Evolutionary conservation across 2,329 filamentous ascomycete species (phyloP), one percentile per base, ranked within the genome.

Genomic region (Colletotrichum sp.): DNA sequence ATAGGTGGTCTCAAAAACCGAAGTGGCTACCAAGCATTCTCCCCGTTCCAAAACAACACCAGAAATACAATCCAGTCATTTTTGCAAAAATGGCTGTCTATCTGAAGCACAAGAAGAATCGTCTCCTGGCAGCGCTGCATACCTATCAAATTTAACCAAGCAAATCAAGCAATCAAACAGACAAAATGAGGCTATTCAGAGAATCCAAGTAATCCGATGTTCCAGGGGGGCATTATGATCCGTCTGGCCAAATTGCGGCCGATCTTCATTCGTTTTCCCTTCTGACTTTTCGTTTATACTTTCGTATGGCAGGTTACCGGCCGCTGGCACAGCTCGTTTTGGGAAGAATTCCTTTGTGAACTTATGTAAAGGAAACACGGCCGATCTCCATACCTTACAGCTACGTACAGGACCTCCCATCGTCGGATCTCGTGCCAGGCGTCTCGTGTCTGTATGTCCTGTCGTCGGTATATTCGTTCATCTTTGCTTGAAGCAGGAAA

Each of bases 31-130:
- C 4, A 52, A 52, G 12, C 10, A 8, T 24, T 13, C n/a, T 21
- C 1, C 44, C 10, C 18, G 1, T 49, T 49, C 6, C n/a, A 52
- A 3, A 8, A 24, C 6, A 13, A 13, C 6, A 24, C 12, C 12
- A 52, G n/a, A 21, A 2, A 52, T 21, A 21, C 44, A 4, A 3
- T 0, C 6, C 44, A 1, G 44, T 5, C 44, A 1, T 52, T 4
- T 52, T 8, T 21, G 4, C 6, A 5, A 1, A 7, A 0, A 8
- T 28, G 10, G 6, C 6, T 13, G 4, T 21, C n/a, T 8, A 21
- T 8, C 10, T 12, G 10, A 8, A 21, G n/a, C 6, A 5, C 5
- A 21, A 52, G 44, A 1, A 21, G 0, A 13, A 2, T 0, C 3
- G 1, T 52, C n/a, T 52, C 44, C 3, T 2, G n/a, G n/a, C 44